Percentiles rank a stretch among this genome's conserved stretches.
These are phyloP conservation scores for Violaceomyces palustris DNA, from an alignment of 1,284 basidiomycete species.

Conservation along the genomic window DNA sequence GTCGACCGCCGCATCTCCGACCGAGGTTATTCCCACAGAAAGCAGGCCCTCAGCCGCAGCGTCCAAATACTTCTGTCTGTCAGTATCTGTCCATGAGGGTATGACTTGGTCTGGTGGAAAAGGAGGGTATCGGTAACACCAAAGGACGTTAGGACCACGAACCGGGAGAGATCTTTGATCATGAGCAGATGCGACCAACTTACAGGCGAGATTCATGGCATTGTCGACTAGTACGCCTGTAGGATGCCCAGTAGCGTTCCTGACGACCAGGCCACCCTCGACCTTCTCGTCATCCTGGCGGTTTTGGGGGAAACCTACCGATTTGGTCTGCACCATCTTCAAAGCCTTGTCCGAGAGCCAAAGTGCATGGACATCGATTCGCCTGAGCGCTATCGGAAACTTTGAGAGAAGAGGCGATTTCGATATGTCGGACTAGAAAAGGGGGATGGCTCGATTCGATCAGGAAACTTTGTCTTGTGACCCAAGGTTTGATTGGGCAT, in stretches of 20 bases:
- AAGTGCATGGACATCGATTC: constrained; percentile 71
- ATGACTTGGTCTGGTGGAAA: constrained; percentile 18
- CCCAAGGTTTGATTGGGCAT: constrained; percentile 36
- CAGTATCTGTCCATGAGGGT: constrained; percentile 44
- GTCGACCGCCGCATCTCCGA: constrained; percentile 36
- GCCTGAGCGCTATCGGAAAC: constrained; percentile 11
- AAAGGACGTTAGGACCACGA: too few relatives aligned
- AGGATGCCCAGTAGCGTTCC: constrained; percentile 63
- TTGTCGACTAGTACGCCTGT: constrained; percentile 61
- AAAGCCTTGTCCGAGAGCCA: constrained; percentile 74
- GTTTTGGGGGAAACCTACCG: constrained; percentile 48
- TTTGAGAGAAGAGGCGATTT: constrained; percentile 24
- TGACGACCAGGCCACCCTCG: constrained; percentile 71
- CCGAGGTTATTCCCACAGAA: constrained; percentile 61
- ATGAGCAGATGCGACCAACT: constrained; percentile 30
- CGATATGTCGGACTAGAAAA: constrained; percentile 62
- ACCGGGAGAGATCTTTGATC: too few relatives aligned
- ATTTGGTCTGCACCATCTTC: constrained; percentile 5
- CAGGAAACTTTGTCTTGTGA: too few relatives aligned
- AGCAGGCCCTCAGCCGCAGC: constrained; percentile 63
- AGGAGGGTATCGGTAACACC: constrained; percentile 31
- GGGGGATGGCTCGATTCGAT: too few relatives aligned
- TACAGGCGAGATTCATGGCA: constrained; percentile 42
- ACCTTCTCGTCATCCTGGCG: constrained; percentile 54
- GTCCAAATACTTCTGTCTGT: constrained; percentile 65